These are phyloP conservation scores for Diaporthe capsici DNA, from an alignment of 2,329 filamentous ascomycete genomes.

Conservation along the genomic window DNA sequence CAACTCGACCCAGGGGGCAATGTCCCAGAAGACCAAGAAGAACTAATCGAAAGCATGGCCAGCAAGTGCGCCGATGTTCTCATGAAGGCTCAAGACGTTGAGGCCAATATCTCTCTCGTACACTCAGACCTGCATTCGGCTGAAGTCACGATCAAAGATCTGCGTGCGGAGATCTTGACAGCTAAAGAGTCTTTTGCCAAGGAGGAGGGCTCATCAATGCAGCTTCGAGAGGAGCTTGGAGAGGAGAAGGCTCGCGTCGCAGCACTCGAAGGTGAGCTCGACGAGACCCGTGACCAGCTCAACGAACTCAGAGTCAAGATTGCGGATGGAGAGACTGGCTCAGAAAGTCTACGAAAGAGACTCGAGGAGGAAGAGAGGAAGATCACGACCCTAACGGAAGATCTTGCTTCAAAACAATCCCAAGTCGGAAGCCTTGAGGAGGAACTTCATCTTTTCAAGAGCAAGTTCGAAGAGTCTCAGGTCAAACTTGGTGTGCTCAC, in stretches of 20 bases:
- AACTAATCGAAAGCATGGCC: constrained; percentile 73
- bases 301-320: constrained; percentile 78
- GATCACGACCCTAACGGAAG: constrained; percentile 75
- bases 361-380: constrained; percentile 83
- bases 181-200: constrained; percentile 66
- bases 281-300: constrained; percentile 78
- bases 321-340: constrained; percentile 86
- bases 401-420: constrained; percentile 82
- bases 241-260: constrained; percentile 67
- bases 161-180: constrained; percentile 70
- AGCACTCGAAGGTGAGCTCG: constrained; percentile 70
- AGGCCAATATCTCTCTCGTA: constrained; percentile 72
- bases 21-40: constrained; percentile 68
- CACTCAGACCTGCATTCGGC: constrained; percentile 75
- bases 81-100: constrained; percentile 71
- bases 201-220: constrained; percentile 65
- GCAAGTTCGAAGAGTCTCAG: constrained; percentile 71
- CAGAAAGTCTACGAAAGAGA: constrained; percentile 81
- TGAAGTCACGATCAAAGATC: constrained; percentile 65
- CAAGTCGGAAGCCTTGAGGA: constrained; percentile 82
- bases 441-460: constrained; percentile 78
- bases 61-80: constrained; percentile 70
- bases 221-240: constrained; percentile 67
- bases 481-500: constrained; percentile 65
- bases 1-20: constrained; percentile 69